These are phyloP conservation scores for Vitrella brassicaformis DNA, from an alignment of 73 alveolate genomes.

Conservation along the genomic window DNA sequence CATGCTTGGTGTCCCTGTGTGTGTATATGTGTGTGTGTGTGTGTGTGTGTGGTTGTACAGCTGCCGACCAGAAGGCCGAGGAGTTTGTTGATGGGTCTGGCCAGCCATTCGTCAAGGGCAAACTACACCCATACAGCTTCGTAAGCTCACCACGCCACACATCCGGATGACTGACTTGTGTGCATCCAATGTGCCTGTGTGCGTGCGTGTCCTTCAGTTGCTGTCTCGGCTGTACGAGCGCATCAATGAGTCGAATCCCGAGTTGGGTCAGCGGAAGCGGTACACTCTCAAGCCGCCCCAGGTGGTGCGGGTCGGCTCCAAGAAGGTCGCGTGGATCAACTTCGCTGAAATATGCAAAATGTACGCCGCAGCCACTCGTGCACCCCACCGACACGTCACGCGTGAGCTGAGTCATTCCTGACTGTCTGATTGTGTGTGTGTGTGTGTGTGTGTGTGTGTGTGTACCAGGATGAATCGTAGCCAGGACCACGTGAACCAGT, in stretches of 20 bases:
- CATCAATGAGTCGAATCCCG: conserved; percentile 43
- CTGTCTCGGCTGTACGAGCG: too few relatives aligned
- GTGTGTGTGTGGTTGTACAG: too few relatives aligned
- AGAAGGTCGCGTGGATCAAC: conserved; percentile 60
- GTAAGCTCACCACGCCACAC: too few relatives aligned
- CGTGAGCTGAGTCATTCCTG: neutral
- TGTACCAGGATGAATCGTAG: conserved; percentile 51
- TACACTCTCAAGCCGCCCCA: conserved; percentile 47
- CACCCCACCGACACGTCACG: neutral
- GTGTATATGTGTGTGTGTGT: too few relatives aligned
- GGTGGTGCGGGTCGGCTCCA: conserved; percentile 54
- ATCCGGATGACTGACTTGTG: too few relatives aligned
- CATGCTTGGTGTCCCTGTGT: too few relatives aligned
- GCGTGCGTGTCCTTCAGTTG: too few relatives aligned
- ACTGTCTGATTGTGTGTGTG: neutral
- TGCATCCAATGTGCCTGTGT: too few relatives aligned
- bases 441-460: neutral
- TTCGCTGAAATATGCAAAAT: conserved; percentile 34
- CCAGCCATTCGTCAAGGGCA: too few relatives aligned
- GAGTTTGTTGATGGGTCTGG: too few relatives aligned
- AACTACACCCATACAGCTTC: too few relatives aligned
- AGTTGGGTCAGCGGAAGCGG: conserved; percentile 21
- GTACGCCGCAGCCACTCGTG: neutral
- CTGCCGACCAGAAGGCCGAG: too few relatives aligned
- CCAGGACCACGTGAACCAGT: conserved; percentile 63